Evolutionary conservation across 176 grass and related monocot species (phyloP), one percentile per base, ranked within the genome.

Genomic region (Dactylis glomerata): DNA sequence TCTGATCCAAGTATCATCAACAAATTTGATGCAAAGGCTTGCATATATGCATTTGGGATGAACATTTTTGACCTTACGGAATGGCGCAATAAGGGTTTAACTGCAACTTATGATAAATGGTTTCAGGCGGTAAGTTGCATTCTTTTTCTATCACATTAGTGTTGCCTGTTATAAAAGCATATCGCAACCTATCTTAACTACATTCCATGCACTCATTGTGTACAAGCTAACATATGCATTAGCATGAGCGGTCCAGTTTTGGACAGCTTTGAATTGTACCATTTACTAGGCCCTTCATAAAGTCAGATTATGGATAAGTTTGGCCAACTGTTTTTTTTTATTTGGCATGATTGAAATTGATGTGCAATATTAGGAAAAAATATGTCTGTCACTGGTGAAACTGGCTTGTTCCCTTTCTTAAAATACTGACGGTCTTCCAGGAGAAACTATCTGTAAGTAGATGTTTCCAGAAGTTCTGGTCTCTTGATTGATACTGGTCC

Each of bases 31-130:
- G 26, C 89, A 46, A 90, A 93, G 49, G 66, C 92, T 55, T 98
- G 96, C 64, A 64, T 76, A 68, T 92, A 79, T 88, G 89, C 89
- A 70, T 93, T 92, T 83, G 93, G 96, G 17, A 89, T 98, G 91
- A 98, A 95, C 56, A 88, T 95, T 50, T 93, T 98, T 87, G 69
- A 95, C 66, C 91, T 98, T 32, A 81, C 90, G 45, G 85, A 90
- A 82, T 95, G 96, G 96, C 82, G 91, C 26, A 91, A 49, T 59
- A 85, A 83, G 80, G 85, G 72, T 70, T 73, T 98, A 30, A 87
- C 80, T 44, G 42, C 50, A 37, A 84, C 73, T 66, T 90, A 93
- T 44, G 80, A 87, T 78, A 95, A 87, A 45, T 95, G 89, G 96
- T 83, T 92, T 88, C 42, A 92, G 59, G 15, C 79, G 85, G 96